These are phyloP conservation scores for Puccinia horiana DNA, from an alignment of 1,284 basidiomycete genomes.

Conservation along the genomic window DNA sequence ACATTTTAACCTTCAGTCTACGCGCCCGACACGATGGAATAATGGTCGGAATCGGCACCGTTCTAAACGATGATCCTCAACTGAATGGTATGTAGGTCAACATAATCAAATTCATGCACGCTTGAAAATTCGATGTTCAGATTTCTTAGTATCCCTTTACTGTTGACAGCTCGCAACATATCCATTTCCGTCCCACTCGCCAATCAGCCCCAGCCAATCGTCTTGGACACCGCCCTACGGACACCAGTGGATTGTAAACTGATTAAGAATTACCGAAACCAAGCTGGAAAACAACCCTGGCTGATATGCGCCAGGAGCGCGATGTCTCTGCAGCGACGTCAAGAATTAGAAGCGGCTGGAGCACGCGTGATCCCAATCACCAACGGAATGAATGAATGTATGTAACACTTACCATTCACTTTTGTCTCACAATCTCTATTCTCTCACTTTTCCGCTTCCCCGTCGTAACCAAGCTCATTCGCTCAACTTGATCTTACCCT, in stretches of 20 bases:
- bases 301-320: slow-evolving; percentile 64
- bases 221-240: slow-evolving; percentile 76
- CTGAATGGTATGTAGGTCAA: slow-evolving; percentile 71
- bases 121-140: background rate
- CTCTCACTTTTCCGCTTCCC: background rate
- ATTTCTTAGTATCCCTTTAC: background rate
- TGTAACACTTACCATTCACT: background rate
- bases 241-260: slow-evolving; percentile 73
- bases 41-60: slow-evolving; percentile 84
- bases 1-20: slow-evolving; percentile 51
- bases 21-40: slow-evolving; percentile 83
- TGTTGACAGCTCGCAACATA: slow-evolving; percentile 58
- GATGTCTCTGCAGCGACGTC: slow-evolving; percentile 52
- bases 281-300: slow-evolving; percentile 73
- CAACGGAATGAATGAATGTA: slow-evolving; percentile 59
- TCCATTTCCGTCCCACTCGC: slow-evolving; percentile 58
- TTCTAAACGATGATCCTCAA: slow-evolving; percentile 87
- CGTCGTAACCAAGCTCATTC: background rate
- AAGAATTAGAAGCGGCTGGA: slow-evolving; percentile 58
- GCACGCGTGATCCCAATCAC: slow-evolving; percentile 61
- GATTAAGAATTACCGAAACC: slow-evolving; percentile 67
- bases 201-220: slow-evolving; percentile 72
- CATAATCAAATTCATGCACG: background rate
- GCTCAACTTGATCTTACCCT: background rate
- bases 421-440: background rate